Percentiles rank a stretch among this genome's conserved stretches.
Evolutionary conservation across 2,329 filamentous ascomycete species (phyloP).

Genomic region (Diaporthe sp.): DNA sequence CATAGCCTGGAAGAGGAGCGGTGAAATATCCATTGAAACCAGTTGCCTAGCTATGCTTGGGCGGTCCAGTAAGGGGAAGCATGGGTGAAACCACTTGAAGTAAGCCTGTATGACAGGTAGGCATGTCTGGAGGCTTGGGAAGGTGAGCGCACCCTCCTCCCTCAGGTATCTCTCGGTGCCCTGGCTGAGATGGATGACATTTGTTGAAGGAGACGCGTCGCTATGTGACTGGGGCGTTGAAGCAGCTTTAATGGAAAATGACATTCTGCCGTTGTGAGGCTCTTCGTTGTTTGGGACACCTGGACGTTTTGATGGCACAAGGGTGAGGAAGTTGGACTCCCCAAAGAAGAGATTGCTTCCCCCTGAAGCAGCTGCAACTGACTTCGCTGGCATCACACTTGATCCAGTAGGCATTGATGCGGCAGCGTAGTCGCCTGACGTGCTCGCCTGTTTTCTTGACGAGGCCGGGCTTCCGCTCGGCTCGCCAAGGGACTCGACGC

Average conservation of each 20-base stretch:
- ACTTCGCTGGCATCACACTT: constrained; percentile 10
- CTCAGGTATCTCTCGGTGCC: constrained; percentile 43
- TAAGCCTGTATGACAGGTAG: constrained; percentile 45
- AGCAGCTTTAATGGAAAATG: constrained; percentile 39
- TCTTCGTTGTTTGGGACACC: not conserved
- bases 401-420: not conserved
- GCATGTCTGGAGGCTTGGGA: constrained; percentile 42
- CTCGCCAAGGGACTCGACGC: not conserved
- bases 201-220: constrained; percentile 32
- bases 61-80: constrained; percentile 38
- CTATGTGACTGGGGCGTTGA: constrained; percentile 37
- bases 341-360: constrained; percentile 53
- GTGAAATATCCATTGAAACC: constrained; percentile 35
- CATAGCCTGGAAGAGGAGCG: constrained; percentile 38
- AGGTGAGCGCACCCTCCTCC: constrained; percentile 44
- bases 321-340: constrained; percentile 56
- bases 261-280: constrained; percentile 40
- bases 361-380: constrained; percentile 42
- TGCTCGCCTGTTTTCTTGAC: not conserved
- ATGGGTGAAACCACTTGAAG: constrained; percentile 40
- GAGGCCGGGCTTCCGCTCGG: not conserved
- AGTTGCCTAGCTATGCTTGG: constrained; percentile 30
- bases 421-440: constrained; percentile 1
- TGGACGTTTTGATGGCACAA: constrained; percentile 43
- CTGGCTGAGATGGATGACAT: constrained; percentile 40